Evolutionary conservation across 768 basidiomycete species (phyloP), one percentile per base, ranked within the genome.

Genomic region (Collybia sordida): DNA sequence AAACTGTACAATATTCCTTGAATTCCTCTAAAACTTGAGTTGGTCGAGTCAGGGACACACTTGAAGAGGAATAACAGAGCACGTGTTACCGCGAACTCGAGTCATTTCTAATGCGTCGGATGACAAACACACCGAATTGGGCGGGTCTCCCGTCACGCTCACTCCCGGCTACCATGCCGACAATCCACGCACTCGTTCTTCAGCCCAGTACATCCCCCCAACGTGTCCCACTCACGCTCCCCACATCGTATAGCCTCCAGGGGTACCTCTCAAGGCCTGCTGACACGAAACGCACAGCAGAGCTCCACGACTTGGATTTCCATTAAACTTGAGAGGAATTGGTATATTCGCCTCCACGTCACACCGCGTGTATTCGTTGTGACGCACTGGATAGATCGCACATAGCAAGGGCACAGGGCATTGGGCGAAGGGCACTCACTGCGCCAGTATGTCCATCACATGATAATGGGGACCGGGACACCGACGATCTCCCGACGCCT

Each of bases 111-210:
- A 53, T 55, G 50, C 50, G 49, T 48, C 8, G 12, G 53, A 45
- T 55, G 48, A 55, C 48, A 50, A 49, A 51, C 37, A 41, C 6
- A 12, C 56, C 56, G 56, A 47, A 37, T 31, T 52, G 43, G 51
- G 44, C 56, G 56, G 52, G 23, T 18, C n/a, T n/a, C 25, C 9
- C 31, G 31, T 31, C 31, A 31, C 31, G 14, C 31, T 7, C 31
- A 12, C 31, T 7, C 31, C 3, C 19, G 19, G 39, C 8, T 31
- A 15, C 17, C 34, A n/a, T 24, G 46, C 49, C 49, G 47, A 31
- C 31, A 3, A 31, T 11, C 31, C 31, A 14, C 31, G 31, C 31
- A 31, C 31, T 31, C 31, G 31, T 31, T 14, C 11, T 14, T 14
- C 14, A 31, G 9, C 31, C 31, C 14, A 31, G 9, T 14, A 42